Percentiles rank a stretch among this genome's conserved stretches.
These are phyloP conservation scores for Diaporthe sp. DNA, from an alignment of 2,329 filamentous ascomycete genomes.

Conservation along the genomic window DNA sequence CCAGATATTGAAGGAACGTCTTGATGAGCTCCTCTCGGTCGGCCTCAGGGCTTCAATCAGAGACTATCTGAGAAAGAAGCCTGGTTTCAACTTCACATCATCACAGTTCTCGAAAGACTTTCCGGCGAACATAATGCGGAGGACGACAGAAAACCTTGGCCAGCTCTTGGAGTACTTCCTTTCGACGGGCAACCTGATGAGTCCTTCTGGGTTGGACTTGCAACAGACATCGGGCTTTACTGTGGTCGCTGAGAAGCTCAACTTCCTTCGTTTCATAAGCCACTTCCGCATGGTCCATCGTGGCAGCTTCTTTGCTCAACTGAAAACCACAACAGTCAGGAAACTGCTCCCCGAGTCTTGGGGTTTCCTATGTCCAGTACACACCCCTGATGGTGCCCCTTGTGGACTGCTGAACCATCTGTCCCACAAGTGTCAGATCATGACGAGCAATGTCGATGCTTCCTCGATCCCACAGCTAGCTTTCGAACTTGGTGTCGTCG, in stretches of 20 bases:
- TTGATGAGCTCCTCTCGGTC: conserved; percentile 86
- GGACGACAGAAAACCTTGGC: conserved; percentile 90
- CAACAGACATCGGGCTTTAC: conserved; percentile 97
- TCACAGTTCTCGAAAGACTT: conserved; percentile 86
- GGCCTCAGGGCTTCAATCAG: conserved; percentile 66
- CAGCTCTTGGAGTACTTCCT: conserved; percentile 93
- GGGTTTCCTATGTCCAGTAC: conserved; percentile 97
- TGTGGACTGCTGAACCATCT: conserved; percentile 96
- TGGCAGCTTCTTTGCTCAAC: conserved; percentile 97
- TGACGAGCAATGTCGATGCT: conserved; percentile 81
- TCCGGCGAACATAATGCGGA: conserved; percentile 80
- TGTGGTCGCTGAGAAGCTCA: conserved; percentile 98
- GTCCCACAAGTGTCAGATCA: conserved; percentile 92
- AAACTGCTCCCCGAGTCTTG: conserved; percentile 97
- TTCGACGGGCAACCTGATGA: conserved; percentile 93
- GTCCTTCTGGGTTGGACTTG: conserved; percentile 90
- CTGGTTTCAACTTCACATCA: conserved; percentile 81
- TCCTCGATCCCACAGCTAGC: conserved; percentile 82
- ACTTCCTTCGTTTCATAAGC: conserved; percentile 98
- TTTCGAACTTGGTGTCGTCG: conserved; percentile 83
- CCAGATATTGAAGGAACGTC: conserved; percentile 93
- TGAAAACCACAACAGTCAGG: conserved; percentile 97
- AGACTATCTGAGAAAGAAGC: conserved; percentile 69
- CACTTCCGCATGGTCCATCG: conserved; percentile 99
- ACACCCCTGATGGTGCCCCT: conserved; percentile 95